Base-by-base conservation (phyloP, 2,329 filamentous ascomycete species). In the Neonectria ditissima region DNA sequence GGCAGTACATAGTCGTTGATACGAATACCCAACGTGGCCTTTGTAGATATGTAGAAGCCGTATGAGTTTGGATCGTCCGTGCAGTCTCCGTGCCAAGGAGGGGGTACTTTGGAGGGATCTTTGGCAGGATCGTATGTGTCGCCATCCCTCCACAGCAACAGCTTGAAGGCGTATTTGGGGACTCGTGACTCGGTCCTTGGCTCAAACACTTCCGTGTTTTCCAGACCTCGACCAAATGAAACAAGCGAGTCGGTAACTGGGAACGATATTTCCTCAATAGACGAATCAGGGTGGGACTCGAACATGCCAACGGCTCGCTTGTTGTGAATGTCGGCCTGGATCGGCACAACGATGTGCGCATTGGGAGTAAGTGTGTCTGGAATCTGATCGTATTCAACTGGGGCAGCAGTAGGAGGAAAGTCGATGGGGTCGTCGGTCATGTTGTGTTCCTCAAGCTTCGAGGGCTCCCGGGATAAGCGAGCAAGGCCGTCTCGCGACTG, bases 161-260 rank as follows among this genome's bases (percentile, higher is more conserved):
- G 82, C 72, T 92, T 91, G 70, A 97, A 88, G 1, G 92, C 93
- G 66, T 90, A 90, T 74, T 95, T 95, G 1, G 94, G 93, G 37
- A 98, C 88, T 16, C 89, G 90, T 2, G 83, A 85, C 68, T 97
- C 93, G 24, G 81, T 80, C 30, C 78, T 80, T 51, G 89, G 82
- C 1, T 85, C 78, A 72, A 94, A 92, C 2, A 89, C 82, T 30
- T 89, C 79, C 0, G 91, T 95, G 71, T 93, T 94, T 20, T 85
- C 82, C 1, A 79, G 81, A 0, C 87, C 87, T 26, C 95, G 89
- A 30, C 95, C 95, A 89, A 93, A 98, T 0, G 90, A 91, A 0
- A 90, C 88, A 68, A 92, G 79, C 4, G 89, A 87, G 43, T 88
- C 85, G 11, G 88, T 87, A 14, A 97, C 81, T 34, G 85, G 84